Percentiles rank a stretch among this genome's conserved stretches.
Conservation (phyloP, 1,139 yeast genomes). For the Lodderomyces margitis region DNA sequence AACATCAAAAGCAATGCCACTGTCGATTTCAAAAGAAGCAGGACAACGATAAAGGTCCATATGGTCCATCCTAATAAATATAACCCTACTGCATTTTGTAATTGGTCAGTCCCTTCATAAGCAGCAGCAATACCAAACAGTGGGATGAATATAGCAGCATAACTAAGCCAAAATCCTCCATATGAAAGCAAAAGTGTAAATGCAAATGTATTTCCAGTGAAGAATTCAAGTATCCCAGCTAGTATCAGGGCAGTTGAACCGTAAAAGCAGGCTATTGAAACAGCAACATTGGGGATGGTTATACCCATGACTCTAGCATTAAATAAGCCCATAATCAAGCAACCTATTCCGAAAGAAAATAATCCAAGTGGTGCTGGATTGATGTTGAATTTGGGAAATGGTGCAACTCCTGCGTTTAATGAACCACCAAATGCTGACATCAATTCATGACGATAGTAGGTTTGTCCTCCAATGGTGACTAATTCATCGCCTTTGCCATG, state of each 20-base stretch:
- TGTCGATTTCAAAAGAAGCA: constrained; percentile 45
- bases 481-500: no score
- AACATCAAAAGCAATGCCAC: constrained; percentile 37
- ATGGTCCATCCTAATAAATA: constrained; percentile 46
- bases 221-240: constrained; percentile 54
- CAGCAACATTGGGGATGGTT: constrained; percentile 31
- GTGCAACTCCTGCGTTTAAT: constrained; percentile 43
- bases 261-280: constrained; percentile 46
- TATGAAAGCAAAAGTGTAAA: constrained; percentile 43
- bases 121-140: constrained; percentile 57
- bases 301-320: constrained; percentile 46
- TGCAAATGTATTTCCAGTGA: constrained; percentile 40
- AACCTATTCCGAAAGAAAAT: constrained; percentile 49
- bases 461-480: constrained; percentile 26
- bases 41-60: constrained; percentile 39
- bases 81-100: constrained; percentile 37
- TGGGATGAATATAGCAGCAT: constrained; percentile 33
- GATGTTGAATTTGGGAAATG: constrained; percentile 24
- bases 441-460: no score
- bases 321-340: constrained; percentile 45
- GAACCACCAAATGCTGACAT: constrained; percentile 44
- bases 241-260: constrained; percentile 48
- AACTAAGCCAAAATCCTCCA: constrained; percentile 47
- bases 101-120: constrained; percentile 36
- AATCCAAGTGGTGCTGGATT: constrained; percentile 31